Percentiles rank a stretch among this genome's conserved stretches.
Conservation (phyloP, 306 rosid genomes). For the Delonix regia region DNA sequence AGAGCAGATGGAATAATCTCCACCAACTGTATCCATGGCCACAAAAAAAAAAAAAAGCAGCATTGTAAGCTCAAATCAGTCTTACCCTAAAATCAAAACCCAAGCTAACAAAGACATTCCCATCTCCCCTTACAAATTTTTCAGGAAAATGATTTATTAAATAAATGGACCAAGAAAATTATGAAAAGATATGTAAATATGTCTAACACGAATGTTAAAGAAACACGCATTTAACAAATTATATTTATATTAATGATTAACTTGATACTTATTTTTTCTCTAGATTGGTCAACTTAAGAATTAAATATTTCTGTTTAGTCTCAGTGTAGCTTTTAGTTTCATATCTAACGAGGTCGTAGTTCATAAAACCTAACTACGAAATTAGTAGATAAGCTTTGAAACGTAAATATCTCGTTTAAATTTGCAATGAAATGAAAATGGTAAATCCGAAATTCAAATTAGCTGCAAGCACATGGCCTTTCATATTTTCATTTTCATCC, state of each 20-base stretch:
- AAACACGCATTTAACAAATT: not conserved
- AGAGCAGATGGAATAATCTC: slow-evolving; percentile 77
- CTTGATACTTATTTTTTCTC: not conserved
- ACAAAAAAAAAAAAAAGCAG: not conserved
- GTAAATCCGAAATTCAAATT: no score
- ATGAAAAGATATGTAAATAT: no score
- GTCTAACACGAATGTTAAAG: not conserved
- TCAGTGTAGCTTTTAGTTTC: not conserved
- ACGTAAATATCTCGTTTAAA: no score
- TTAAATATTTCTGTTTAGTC: no score
- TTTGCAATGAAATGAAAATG: no score
- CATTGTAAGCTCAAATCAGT: not conserved
- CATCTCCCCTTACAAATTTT: not conserved
- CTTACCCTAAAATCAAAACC: not conserved
- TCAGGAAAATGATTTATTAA: no score
- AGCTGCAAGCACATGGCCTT: no score
- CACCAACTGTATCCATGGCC: slow-evolving; percentile 57
- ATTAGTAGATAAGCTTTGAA: no score
- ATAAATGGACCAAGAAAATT: no score
- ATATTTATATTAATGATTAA: not conserved
- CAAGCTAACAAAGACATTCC: not conserved
- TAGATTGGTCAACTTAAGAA: no score
- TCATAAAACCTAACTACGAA: no score
- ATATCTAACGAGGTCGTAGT: not conserved
- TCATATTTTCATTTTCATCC: no score